Conservation (phyloP, 169 alveolate genomes). For the Plasmodium yoelii region DNA sequence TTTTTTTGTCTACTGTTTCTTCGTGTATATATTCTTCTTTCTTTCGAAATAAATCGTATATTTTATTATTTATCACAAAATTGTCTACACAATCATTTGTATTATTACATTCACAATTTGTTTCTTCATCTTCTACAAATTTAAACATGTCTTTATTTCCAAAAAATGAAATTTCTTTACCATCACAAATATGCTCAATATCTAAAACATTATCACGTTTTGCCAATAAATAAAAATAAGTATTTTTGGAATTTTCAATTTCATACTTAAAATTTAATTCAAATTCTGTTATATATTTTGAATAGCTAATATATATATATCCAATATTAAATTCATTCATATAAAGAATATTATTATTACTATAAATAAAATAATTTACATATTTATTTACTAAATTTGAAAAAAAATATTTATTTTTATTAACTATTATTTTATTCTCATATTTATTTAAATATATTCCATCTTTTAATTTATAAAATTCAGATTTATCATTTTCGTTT, state of each 20-base stretch:
- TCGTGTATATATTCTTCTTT: not conserved
- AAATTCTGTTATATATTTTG: slow-evolving; percentile 25
- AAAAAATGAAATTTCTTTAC: not conserved
- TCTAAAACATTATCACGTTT: slow-evolving; percentile 17
- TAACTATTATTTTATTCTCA: slow-evolving; percentile 22
- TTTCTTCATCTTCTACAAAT: not conserved
- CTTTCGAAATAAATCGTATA: slow-evolving; percentile 22
- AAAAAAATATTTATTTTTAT: slow-evolving; percentile 22
- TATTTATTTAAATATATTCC: slow-evolving; percentile 43
- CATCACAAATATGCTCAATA: not conserved
- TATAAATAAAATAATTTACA: slow-evolving; percentile 44
- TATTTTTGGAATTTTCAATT: slow-evolving; percentile 11
- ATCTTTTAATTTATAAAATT: slow-evolving; percentile 36
- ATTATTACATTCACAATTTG: not conserved
- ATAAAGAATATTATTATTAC: slow-evolving; percentile 27
- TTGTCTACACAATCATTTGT: not conserved
- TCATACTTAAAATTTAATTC: slow-evolving; percentile 41
- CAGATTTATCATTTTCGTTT: slow-evolving; percentile 3
- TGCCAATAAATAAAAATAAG: slow-evolving; percentile 25
- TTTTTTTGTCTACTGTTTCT: not conserved
- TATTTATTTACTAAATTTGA: slow-evolving; percentile 9
- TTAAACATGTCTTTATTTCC: slow-evolving; percentile 15
- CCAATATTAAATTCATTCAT: slow-evolving; percentile 33
- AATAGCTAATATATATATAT: slow-evolving; percentile 42
- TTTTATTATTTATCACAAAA: slow-evolving; percentile 1